Conservation (phyloP, 2,329 filamentous ascomycete genomes). For the Trichoderma sp. region DNA sequence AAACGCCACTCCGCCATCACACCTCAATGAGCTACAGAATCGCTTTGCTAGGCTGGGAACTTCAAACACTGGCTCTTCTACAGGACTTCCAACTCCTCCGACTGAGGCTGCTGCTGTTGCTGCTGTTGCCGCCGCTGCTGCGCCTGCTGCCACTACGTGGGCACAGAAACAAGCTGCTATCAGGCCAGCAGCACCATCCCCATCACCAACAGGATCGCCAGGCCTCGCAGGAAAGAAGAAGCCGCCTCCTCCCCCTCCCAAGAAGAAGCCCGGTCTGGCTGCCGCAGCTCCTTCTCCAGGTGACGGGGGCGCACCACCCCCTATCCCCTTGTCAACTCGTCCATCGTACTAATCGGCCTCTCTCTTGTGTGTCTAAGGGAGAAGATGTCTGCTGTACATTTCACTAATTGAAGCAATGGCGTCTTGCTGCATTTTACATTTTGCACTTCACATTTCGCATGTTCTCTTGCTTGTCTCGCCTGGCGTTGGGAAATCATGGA, state of each 20-base stretch:
- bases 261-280: slow-evolving; percentile 48
- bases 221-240: slow-evolving; percentile 48
- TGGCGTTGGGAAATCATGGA: neutral
- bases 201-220: neutral
- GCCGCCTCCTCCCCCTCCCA: slow-evolving; percentile 49
- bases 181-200: slow-evolving; percentile 49
- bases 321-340: slow-evolving; percentile 51
- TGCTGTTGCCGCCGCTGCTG: slow-evolving; percentile 26
- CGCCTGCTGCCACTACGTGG: slow-evolving; percentile 49
- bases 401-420: neutral
- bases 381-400: neutral
- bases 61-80: slow-evolving; percentile 26
- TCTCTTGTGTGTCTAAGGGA: neutral
- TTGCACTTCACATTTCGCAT: neutral
- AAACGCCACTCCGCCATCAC: slow-evolving; percentile 29
- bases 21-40: slow-evolving; percentile 65
- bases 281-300: slow-evolving; percentile 18
- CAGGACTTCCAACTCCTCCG: slow-evolving; percentile 27
- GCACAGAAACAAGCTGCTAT: slow-evolving; percentile 63
- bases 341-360: slow-evolving; percentile 40
- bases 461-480: neutral
- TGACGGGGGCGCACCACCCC: slow-evolving; percentile 43
- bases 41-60: slow-evolving; percentile 58
- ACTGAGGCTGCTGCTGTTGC: slow-evolving; percentile 38
- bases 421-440: neutral